These are phyloP conservation scores for Lepidium africanum DNA, from an alignment of 345 rosid species.

Conservation along the genomic window DNA sequence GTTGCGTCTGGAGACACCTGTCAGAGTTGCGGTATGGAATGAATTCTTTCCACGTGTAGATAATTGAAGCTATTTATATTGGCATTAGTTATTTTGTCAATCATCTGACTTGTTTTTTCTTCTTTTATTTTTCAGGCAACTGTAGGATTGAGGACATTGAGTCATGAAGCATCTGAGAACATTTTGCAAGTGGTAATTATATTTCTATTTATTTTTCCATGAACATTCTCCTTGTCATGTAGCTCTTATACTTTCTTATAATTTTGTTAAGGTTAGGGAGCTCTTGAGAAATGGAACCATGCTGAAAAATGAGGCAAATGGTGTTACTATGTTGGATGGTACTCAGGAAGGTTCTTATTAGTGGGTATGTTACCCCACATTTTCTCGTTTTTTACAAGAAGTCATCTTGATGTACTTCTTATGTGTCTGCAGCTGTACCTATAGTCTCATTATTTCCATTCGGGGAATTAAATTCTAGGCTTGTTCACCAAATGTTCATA, in stretches of 20 bases:
- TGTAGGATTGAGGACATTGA: conserved; percentile 88
- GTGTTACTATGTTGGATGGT: conserved; percentile 82
- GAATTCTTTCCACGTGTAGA: not conserved
- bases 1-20: conserved; percentile 77
- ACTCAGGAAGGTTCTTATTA: conserved; percentile 95
- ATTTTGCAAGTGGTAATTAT: conserved; percentile 75
- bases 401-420: not conserved
- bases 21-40: conserved; percentile 83
- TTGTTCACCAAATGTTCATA: too few species aligned
- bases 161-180: conserved; percentile 65
- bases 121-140: conserved; percentile 57
- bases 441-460: not conserved
- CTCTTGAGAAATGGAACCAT: conserved; percentile 71
- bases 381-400: not conserved
- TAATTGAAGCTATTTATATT: not conserved
- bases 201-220: not conserved
- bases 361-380: conserved; percentile 62
- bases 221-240: conserved; percentile 9
- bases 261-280: conserved; percentile 61
- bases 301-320: conserved; percentile 53
- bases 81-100: not conserved
- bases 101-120: not conserved
- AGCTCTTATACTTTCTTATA: conserved; percentile 2
- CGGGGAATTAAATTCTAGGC: not conserved
- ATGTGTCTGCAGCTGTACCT: not conserved